Conservation (phyloP, 2,329 filamentous ascomycete genomes). For the Sarocladium oryzae region DNA sequence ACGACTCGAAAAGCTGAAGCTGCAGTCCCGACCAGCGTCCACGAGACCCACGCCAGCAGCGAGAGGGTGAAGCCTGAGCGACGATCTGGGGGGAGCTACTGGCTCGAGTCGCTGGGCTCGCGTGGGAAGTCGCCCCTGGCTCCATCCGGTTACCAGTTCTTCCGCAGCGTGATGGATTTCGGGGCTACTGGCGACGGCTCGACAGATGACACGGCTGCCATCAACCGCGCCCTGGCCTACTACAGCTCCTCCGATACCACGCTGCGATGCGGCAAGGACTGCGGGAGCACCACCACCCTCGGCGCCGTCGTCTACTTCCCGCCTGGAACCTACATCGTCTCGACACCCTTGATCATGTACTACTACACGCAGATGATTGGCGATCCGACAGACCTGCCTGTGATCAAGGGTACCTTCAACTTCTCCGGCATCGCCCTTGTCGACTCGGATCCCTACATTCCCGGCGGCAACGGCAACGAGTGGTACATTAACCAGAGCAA, state of each 20-base stretch:
- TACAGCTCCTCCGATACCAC: conserved; percentile 26
- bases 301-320: conserved; percentile 22
- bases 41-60: no score
- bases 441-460: conserved; percentile 18
- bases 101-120: no score
- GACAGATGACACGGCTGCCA: conserved; percentile 79
- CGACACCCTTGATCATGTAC: conserved; percentile 50
- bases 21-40: no score
- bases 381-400: conserved; percentile 44
- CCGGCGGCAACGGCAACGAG: conserved; percentile 28
- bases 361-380: conserved; percentile 56
- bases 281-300: conserved; percentile 23
- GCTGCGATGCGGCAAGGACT: conserved; percentile 22
- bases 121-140: background rate
- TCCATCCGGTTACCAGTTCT: background rate
- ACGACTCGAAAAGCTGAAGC: no score
- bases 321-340: conserved; percentile 50
- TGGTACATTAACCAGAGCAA: conserved; percentile 40
- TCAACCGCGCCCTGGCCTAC: conserved; percentile 63
- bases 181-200: conserved; percentile 67
- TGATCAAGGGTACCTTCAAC: conserved; percentile 43
- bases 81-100: no score
- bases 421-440: conserved; percentile 53
- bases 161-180: background rate
- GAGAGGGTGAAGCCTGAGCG: no score